Evolutionary conservation across 176 grass and related monocot genomes (phyloP).

Genomic region (Eragrostis nindensis): DNA sequence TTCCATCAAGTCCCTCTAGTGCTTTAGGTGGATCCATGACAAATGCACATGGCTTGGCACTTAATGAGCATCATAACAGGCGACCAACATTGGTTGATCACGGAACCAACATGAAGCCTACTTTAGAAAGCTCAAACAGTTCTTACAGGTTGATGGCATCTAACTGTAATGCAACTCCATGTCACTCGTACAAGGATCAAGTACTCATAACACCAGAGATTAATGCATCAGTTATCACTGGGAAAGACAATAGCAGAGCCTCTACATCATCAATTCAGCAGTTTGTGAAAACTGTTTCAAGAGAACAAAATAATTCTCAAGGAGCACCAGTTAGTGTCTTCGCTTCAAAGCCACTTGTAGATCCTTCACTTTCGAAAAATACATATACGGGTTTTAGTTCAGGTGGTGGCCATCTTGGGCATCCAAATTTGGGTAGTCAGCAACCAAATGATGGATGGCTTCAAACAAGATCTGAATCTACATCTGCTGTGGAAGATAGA

Average conservation of each 20-base stretch:
- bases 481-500: constrained; percentile 30
- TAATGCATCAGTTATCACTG: constrained; percentile 36
- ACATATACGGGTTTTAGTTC: constrained; percentile 9
- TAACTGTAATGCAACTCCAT: constrained; percentile 45
- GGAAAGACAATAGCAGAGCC: constrained; percentile 44
- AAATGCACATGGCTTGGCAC: constrained; percentile 1
- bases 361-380: constrained; percentile 19
- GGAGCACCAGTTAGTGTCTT: constrained; percentile 34
- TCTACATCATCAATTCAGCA: constrained; percentile 22
- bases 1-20: constrained; percentile 5
- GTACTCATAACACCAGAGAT: constrained; percentile 39
- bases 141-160: constrained; percentile 37
- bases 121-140: constrained; percentile 38
- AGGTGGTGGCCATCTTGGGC: constrained; percentile 14
- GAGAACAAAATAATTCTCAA: constrained; percentile 35
- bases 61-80: constrained; percentile 36
- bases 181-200: constrained; percentile 52
- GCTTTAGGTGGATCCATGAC: constrained; percentile 33
- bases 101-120: constrained; percentile 27
- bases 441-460: constrained; percentile 32
- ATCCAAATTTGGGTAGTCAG: constrained; percentile 30
- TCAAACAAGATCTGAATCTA: constrained; percentile 30
- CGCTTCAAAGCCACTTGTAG: constrained; percentile 10
- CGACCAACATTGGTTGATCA: constrained; percentile 11
- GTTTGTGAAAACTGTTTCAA: constrained; percentile 32